These are phyloP conservation scores for Tillandsia leiboldiana DNA, from an alignment of 176 grass and related monocot genomes.

Conservation along the genomic window DNA sequence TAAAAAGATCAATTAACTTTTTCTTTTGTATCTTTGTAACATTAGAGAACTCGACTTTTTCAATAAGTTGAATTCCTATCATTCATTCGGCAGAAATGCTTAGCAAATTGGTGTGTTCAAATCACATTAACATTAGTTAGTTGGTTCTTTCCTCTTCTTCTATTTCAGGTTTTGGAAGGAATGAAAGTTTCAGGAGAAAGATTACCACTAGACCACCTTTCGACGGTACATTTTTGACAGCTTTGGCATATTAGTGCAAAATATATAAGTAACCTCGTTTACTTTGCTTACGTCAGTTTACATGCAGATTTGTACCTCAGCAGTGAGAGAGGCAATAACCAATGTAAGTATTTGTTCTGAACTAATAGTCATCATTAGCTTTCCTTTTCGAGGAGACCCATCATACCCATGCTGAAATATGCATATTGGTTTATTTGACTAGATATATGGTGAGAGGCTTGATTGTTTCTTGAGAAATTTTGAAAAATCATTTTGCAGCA, in stretches of 20 bases:
- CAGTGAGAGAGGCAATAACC: conserved; percentile 81
- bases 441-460: conserved; percentile 84
- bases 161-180: conserved; percentile 42
- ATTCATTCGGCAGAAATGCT: neutral
- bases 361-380: conserved; percentile 2
- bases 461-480: conserved; percentile 74
- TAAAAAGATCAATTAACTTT: no score
- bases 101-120: neutral
- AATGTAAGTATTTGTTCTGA: conserved; percentile 46
- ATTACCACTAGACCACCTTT: conserved; percentile 39
- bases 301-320: conserved; percentile 78
- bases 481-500: conserved; percentile 93
- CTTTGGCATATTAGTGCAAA: conserved; percentile 12
- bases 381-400: conserved; percentile 1
- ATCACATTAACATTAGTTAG: no score
- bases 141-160: conserved; percentile 6
- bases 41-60: no score
- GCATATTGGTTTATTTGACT: conserved; percentile 19
- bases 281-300: conserved; percentile 4
- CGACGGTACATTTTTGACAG: conserved; percentile 33
- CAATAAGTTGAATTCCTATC: neutral
- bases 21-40: no score
- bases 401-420: conserved; percentile 1
- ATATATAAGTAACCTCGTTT: neutral
- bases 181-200: conserved; percentile 35